Percentiles rank a stretch among this genome's conserved stretches.
Conservation (phyloP, 2,329 filamentous ascomycete genomes). For the Aaosphaeria pasadenensis region DNA sequence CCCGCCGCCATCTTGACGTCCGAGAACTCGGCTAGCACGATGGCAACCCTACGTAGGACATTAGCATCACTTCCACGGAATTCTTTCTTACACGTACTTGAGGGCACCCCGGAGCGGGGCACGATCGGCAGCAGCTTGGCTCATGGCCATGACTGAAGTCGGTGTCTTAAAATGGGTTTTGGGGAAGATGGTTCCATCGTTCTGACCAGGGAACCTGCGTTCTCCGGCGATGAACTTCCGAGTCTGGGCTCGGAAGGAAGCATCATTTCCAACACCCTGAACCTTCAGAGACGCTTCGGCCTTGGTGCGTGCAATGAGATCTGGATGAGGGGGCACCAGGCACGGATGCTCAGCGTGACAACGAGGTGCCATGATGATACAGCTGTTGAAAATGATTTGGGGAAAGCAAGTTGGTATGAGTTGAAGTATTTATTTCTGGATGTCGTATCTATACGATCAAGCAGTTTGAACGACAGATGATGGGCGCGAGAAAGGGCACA, state of each 20-base stretch:
- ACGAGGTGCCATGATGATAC: slow-evolving; percentile 8
- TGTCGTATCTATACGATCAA: not conserved
- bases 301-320: slow-evolving; percentile 10
- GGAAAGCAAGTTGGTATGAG: not conserved
- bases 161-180: slow-evolving; percentile 10
- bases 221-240: slow-evolving; percentile 2
- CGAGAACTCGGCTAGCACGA: slow-evolving; percentile 20
- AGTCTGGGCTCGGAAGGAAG: not conserved
- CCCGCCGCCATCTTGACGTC: slow-evolving; percentile 15
- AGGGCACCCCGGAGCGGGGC: slow-evolving; percentile 12
- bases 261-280: slow-evolving; percentile 1
- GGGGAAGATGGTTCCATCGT: slow-evolving; percentile 22
- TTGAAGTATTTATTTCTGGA: not conserved
- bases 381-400: not conserved
- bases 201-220: slow-evolving; percentile 10
- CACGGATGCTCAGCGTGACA: slow-evolving; percentile 12
- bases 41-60: slow-evolving; percentile 7
- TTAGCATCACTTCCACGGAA: not conserved
- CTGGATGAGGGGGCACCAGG: slow-evolving; percentile 15
- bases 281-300: slow-evolving; percentile 1
- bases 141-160: slow-evolving; percentile 12
- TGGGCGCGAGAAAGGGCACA: not conserved
- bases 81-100: slow-evolving; percentile 5
- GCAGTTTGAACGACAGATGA: not conserved
- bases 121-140: slow-evolving; percentile 14